Evolutionary conservation across 176 grass and related monocot genomes (phyloP).

Genomic region (Otatea glauca): DNA sequence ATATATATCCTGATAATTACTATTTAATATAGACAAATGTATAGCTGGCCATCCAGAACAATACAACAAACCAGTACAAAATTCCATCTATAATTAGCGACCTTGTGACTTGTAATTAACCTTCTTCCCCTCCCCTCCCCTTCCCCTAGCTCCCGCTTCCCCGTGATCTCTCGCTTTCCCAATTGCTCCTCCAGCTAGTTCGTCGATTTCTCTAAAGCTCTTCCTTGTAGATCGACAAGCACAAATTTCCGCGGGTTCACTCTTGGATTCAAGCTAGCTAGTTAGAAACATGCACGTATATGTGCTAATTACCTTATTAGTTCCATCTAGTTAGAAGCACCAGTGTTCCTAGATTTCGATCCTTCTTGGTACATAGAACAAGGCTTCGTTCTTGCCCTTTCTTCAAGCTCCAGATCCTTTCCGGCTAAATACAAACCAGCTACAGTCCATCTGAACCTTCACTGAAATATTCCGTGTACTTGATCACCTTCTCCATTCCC

Average conservation of each 20-base stretch:
- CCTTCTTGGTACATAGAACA: slow-evolving; percentile 25
- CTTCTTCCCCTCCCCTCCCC: slow-evolving; percentile 17
- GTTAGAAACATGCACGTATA: slow-evolving; percentile 7
- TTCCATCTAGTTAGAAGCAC: slow-evolving; percentile 26
- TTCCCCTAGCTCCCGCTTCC: slow-evolving; percentile 1
- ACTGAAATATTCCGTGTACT: slow-evolving; percentile 87
- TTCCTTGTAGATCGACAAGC: background rate
- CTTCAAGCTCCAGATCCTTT: slow-evolving; percentile 43
- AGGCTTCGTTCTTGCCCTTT: slow-evolving; percentile 38
- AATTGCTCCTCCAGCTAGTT: slow-evolving; percentile 28
- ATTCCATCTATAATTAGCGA: slow-evolving; percentile 43
- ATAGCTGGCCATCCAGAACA: slow-evolving; percentile 42
- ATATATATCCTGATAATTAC: slow-evolving; percentile 17
- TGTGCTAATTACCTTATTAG: slow-evolving; percentile 26
- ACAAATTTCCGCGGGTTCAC: slow-evolving; percentile 5
- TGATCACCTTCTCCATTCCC: slow-evolving; percentile 52
- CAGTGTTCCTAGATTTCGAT: slow-evolving; percentile 46
- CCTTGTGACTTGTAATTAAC: slow-evolving; percentile 15
- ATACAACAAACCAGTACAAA: slow-evolving; percentile 35
- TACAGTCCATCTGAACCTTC: slow-evolving; percentile 47
- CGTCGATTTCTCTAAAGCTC: background rate
- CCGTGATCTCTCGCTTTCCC: slow-evolving; percentile 3
- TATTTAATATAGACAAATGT: slow-evolving; percentile 32
- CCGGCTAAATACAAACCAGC: slow-evolving; percentile 48
- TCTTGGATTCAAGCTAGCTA: slow-evolving; percentile 27